phyloP scores from a whole-genome alignment of 169 alveolate species.

The Plasmodium adleri region DNA sequence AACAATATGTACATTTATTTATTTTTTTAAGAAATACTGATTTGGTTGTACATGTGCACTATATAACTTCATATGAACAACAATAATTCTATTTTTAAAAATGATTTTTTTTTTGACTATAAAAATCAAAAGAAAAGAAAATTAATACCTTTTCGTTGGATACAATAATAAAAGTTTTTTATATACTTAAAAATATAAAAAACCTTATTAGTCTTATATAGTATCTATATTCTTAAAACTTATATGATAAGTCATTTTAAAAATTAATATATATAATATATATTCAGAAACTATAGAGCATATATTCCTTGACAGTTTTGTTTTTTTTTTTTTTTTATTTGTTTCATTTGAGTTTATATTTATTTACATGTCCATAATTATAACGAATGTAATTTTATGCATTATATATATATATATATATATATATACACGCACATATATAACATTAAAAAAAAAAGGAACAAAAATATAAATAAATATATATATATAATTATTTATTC shows the following conservation, averaged over 20 bases:
- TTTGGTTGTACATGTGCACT: slow-evolving; percentile 48
- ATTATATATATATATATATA: too few relatives aligned
- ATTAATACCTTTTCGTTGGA: background rate
- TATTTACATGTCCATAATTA: slow-evolving; percentile 2
- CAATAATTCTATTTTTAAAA: slow-evolving; percentile 60
- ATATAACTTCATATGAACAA: slow-evolving; percentile 18
- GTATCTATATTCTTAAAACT: slow-evolving; percentile 48
- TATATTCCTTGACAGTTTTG: background rate
- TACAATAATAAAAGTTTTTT: background rate
- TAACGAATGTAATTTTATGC: background rate
- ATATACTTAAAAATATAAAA: slow-evolving; percentile 3
- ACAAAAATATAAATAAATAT: background rate
- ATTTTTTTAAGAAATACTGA: slow-evolving; percentile 34
- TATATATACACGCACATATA: background rate
- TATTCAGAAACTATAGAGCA: too few relatives aligned
- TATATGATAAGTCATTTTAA: too few relatives aligned
- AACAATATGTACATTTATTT: too few relatives aligned
- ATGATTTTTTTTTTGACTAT: background rate
- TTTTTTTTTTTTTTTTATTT: slow-evolving; percentile 1
- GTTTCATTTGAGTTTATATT: background rate
- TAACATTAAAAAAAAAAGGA: too few relatives aligned
- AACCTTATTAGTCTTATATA: background rate
- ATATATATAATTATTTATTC: background rate
- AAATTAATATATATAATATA: too few relatives aligned
- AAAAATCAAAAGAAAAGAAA: slow-evolving; percentile 17